A percentile compares a stretch with the other conserved stretches of the same genome.
These are phyloP conservation scores for Aureobasidium sp. DNA, from an alignment of 2,329 filamentous ascomycete genomes.

Conservation along the genomic window DNA sequence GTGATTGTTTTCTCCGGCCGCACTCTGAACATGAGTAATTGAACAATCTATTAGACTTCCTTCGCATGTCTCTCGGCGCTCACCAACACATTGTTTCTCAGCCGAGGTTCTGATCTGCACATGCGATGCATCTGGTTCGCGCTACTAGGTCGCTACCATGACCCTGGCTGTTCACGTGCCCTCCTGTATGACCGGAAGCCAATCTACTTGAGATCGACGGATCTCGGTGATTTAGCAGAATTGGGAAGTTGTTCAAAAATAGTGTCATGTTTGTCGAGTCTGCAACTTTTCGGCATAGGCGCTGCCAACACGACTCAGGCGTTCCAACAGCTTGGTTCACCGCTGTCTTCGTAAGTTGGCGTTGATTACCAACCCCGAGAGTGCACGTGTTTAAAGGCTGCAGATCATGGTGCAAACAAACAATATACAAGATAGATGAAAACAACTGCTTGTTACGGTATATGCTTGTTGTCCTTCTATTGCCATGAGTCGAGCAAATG, in stretches of 20 bases:
- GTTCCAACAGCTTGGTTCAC: not conserved
- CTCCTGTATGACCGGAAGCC: not conserved
- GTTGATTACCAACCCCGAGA: not conserved
- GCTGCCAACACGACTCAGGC: not conserved
- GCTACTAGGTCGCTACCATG: not conserved
- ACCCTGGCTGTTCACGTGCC: conserved; percentile 8
- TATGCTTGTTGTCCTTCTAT: conserved; percentile 6
- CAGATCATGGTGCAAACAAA: not conserved
- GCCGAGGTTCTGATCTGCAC: not conserved
- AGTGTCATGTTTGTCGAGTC: not conserved
- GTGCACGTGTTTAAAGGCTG: not conserved
- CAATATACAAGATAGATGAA: not conserved
- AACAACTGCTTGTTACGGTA: not conserved
- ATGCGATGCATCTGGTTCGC: not conserved
- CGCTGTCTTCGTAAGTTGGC: not conserved
- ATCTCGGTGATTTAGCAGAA: not conserved
- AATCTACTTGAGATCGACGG: conserved; percentile 1
- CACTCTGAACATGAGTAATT: not conserved
- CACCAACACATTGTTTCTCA: not conserved
- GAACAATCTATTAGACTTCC: not conserved
- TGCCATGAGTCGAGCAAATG: conserved; percentile 11
- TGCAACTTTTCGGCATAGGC: not conserved
- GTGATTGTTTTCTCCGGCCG: not conserved
- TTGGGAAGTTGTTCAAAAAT: not conserved
- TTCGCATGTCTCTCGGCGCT: not conserved